phyloP scores from a whole-genome alignment of 164 flowering plant species.

The Stephania yunnanensis region DNA sequence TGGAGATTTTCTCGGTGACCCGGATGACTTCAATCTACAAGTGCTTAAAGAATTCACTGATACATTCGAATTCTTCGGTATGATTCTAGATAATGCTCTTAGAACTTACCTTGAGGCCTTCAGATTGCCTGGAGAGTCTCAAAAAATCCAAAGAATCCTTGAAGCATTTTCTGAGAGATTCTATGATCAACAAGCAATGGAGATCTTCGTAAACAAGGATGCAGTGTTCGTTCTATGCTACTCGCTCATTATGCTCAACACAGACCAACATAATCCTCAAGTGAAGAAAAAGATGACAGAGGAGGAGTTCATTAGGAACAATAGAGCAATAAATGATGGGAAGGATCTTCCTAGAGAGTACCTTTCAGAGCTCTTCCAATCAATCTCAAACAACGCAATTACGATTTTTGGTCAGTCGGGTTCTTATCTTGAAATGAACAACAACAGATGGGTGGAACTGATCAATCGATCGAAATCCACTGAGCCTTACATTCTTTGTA shows the following conservation, averaged over 20 bases:
- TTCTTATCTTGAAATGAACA: conserved; percentile 46
- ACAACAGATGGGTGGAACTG: conserved; percentile 67
- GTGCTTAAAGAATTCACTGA: conserved; percentile 76
- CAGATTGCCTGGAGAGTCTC: conserved; percentile 90
- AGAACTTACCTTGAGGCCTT: conserved; percentile 75
- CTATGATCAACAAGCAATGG: conserved; percentile 67
- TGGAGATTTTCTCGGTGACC: conserved; percentile 92
- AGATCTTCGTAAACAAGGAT: conserved; percentile 70
- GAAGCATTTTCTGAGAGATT: conserved; percentile 86
- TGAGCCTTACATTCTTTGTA: conserved; percentile 37
- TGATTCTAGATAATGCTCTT: conserved; percentile 76
- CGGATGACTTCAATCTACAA: conserved; percentile 65
- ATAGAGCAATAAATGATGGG: conserved; percentile 84
- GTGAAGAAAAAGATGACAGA: conserved; percentile 99
- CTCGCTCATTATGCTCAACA: conserved; percentile 92
- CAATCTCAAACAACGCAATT: conserved; percentile 66
- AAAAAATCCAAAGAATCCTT: conserved; percentile 79
- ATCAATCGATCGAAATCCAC: conserved; percentile 44
- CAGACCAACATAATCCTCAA: conserved; percentile 93
- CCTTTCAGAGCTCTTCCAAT: conserved; percentile 76
- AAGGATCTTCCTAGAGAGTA: conserved; percentile 84
- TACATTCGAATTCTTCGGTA: conserved; percentile 68
- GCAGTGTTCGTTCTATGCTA: conserved; percentile 75
- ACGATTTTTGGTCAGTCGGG: conserved; percentile 38
- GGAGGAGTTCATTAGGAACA: conserved; percentile 93